Conservation (phyloP, 768 basidiomycete genomes). For the Serpula lacrymans region DNA sequence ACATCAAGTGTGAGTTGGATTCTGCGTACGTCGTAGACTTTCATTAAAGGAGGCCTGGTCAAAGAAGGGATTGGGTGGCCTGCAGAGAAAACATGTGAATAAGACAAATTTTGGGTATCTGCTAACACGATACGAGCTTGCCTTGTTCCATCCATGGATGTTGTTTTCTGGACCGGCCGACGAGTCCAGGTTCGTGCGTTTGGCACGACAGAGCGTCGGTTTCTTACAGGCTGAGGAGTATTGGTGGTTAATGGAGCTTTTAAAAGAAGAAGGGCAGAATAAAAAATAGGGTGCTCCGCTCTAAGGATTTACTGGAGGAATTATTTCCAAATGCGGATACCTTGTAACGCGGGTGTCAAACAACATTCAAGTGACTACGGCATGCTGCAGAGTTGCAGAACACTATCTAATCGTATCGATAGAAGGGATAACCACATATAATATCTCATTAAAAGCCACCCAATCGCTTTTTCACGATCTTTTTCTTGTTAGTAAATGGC, state of each 20-base stretch:
- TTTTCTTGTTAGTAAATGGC: slow-evolving; percentile 49
- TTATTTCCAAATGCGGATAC: slow-evolving; percentile 1
- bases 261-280: slow-evolving; percentile 10
- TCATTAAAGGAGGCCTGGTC: slow-evolving; percentile 61
- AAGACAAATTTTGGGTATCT: slow-evolving; percentile 9
- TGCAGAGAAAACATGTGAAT: slow-evolving; percentile 28
- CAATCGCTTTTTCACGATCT: slow-evolving; percentile 59
- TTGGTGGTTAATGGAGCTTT: slow-evolving; percentile 5
- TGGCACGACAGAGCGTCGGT: slow-evolving; percentile 50
- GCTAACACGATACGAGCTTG: slow-evolving; percentile 16
- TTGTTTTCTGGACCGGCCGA: slow-evolving; percentile 56
- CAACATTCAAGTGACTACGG: too few relatives aligned
- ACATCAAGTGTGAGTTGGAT: slow-evolving; percentile 4
- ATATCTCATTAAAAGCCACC: slow-evolving; percentile 61
- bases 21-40: slow-evolving; percentile 57
- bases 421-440: too few relatives aligned
- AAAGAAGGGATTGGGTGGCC: slow-evolving; percentile 61
- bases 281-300: slow-evolving; percentile 3
- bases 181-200: slow-evolving; percentile 69
- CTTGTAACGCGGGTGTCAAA: too few relatives aligned
- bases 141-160: slow-evolving; percentile 81
- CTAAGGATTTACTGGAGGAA: too few relatives aligned
- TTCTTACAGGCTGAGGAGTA: slow-evolving; percentile 10
- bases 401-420: too few relatives aligned
- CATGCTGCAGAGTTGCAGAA: too few relatives aligned